These are phyloP conservation scores for Tylopilus sp. DNA, from an alignment of 768 basidiomycete species.

Conservation along the genomic window DNA sequence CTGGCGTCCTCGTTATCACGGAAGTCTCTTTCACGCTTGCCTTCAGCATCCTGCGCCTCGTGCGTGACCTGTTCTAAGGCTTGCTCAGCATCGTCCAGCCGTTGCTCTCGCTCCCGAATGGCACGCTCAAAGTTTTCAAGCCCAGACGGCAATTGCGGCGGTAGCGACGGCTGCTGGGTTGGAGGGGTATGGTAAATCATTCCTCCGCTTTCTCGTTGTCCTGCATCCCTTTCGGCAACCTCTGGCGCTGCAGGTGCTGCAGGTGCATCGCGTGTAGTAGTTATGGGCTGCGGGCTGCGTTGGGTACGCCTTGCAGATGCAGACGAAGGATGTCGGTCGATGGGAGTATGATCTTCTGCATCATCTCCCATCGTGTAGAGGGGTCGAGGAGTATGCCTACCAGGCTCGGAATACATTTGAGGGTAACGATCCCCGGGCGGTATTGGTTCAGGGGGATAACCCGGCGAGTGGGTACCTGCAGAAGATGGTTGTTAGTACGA, in stretches of 20 bases:
- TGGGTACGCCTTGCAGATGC: not conserved
- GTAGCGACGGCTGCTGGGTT: constrained; percentile 3
- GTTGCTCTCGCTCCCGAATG: constrained; percentile 44
- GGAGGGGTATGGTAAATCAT: constrained; percentile 29
- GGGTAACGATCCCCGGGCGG: constrained; percentile 12
- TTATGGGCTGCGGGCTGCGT: constrained; percentile 10
- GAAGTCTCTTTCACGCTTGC: constrained; percentile 62
- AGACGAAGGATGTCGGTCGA: constrained; percentile 11
- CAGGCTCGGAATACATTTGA: constrained; percentile 8
- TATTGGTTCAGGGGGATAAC: constrained; percentile 3
- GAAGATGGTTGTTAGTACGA: constrained; percentile 10
- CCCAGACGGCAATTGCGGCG: constrained; percentile 13
- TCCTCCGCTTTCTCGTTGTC: constrained; percentile 23
- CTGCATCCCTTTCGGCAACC: constrained; percentile 18
- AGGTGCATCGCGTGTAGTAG: constrained; percentile 14
- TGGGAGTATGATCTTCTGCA: not conserved
- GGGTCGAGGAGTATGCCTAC: not conserved
- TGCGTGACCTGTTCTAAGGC: constrained; percentile 46
- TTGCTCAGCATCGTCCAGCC: constrained; percentile 53
- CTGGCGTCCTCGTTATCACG: constrained; percentile 62
- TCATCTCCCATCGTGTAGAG: not conserved
- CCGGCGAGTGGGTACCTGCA: constrained; percentile 16
- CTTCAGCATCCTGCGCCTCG: constrained; percentile 57
- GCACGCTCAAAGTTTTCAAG: constrained; percentile 43
- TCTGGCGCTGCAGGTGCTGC: constrained; percentile 10